Percentiles rank a stretch among this genome's conserved stretches.
phyloP scores from a whole-genome alignment of 805 yeast genomes.

The Yarrowia deformans region DNA sequence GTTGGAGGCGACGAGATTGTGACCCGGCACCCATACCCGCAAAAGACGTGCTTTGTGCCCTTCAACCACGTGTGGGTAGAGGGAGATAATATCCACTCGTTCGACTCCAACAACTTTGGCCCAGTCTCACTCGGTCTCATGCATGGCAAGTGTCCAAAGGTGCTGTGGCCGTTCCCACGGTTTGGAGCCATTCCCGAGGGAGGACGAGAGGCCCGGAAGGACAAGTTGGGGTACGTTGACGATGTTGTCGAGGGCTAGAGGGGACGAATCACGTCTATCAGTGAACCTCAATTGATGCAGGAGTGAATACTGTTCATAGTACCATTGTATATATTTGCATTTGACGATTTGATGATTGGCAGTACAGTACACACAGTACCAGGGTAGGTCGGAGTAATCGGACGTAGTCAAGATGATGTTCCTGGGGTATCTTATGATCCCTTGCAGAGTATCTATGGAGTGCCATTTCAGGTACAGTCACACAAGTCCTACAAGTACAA shows the following conservation, averaged over 20 bases:
- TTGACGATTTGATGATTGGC: constrained; percentile 2
- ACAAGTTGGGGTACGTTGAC: constrained; percentile 20
- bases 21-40: constrained; percentile 71
- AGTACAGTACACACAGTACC: too few species aligned
- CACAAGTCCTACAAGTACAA: too few species aligned
- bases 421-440: too few species aligned
- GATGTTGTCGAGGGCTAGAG: constrained; percentile 24
- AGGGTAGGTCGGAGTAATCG: too few species aligned
- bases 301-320: too few species aligned
- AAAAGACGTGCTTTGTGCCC: constrained; percentile 67
- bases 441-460: too few species aligned
- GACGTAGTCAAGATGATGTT: too few species aligned
- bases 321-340: constrained; percentile 17
- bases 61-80: constrained; percentile 91
- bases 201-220: constrained; percentile 59
- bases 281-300: too few species aligned
- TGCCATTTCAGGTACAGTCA: too few species aligned
- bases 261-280: neutral
- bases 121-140: constrained; percentile 84
- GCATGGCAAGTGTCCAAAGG: constrained; percentile 71
- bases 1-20: constrained; percentile 71
- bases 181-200: constrained; percentile 60
- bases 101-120: constrained; percentile 88
- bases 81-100: constrained; percentile 81
- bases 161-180: constrained; percentile 74